phyloP scores from a whole-genome alignment of 1,284 basidiomycete species.

The Heterobasidion irregulare region DNA sequence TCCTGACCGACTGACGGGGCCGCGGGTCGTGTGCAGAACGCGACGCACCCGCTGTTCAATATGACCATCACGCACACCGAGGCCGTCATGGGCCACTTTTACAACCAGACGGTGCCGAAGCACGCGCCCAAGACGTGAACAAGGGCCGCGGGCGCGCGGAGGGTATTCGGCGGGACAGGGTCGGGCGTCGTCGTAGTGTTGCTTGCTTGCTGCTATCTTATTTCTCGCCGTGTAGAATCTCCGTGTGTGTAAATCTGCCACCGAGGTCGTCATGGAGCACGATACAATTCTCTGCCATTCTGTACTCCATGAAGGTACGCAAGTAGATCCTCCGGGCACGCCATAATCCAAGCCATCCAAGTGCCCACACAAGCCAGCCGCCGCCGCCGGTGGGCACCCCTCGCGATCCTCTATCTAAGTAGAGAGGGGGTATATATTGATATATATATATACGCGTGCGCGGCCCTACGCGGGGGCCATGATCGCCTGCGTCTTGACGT shows the following conservation, averaged over 20 bases:
- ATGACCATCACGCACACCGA: constrained; percentile 70
- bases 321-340: background rate
- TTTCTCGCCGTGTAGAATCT: too few species aligned
- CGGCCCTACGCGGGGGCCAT: constrained; percentile 42
- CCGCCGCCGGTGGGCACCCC: background rate
- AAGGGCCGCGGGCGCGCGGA: background rate
- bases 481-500: constrained; percentile 65
- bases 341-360: background rate
- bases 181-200: too few species aligned
- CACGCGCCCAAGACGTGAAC: background rate
- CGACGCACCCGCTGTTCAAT: constrained; percentile 85
- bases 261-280: too few species aligned
- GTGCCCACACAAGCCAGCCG: background rate
- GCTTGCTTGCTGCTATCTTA: too few species aligned
- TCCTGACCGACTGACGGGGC: background rate
- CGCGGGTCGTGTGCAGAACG: constrained; percentile 47
- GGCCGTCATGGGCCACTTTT: constrained; percentile 71
- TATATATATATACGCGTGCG: too few species aligned
- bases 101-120: constrained; percentile 48
- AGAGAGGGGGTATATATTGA: background rate
- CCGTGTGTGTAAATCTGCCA: too few species aligned
- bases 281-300: too few species aligned
- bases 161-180: too few species aligned
- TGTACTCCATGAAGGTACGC: background rate
- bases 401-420: background rate